Base-by-base conservation (phyloP, 331 rosid genomes). In the Cydonia oblonga region DNA sequence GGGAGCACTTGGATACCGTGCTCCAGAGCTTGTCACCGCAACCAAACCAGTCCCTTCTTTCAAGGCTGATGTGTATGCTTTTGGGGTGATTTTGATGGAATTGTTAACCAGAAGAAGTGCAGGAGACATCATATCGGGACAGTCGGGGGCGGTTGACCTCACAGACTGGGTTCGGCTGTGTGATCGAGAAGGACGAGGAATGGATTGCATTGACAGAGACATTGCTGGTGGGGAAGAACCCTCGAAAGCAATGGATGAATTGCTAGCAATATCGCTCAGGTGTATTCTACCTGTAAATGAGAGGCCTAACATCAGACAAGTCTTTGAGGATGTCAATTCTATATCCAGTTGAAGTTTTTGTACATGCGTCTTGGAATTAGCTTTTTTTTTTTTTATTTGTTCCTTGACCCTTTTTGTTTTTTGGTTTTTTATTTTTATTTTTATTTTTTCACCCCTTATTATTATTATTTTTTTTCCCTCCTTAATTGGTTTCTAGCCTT, bases 231-330 rank as follows among this genome's bases (percentile, higher is more conserved):
- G 95, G 60, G 95, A 89, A 79, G 98, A 91, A 71, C 91, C 92
- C 75, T 75, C 85, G 9, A 81, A 82, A 76, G 92, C 87, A 69
- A 91, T 90, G 97, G 97, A 89, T 22, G 90, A 85, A 66, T 78
- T 93, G 85, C 92, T 93, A 74, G 92, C 86, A 33, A 78, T 88
- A 68, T 86, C 98, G 52, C 90, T 91, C 72, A 80, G 88, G 91
- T 93, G 98, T 87, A 93, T 93, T 84, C 97, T 84, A 74, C 92
- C 97, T 77, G 98, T 91, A 89, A 82, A 91, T 87, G 98, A 93
- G 83, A 93, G 98, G 95, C 98, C 98, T 82, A 89, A 91, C 92
- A 87, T 93, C 92, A 91, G 98, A 88, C 98, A 89, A 82, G 92
- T 93, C 77, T 83, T 86, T 32, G 98, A 91, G 68, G 90, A 88